These are phyloP conservation scores for Volvox africanus DNA, from an alignment of 139 green algal genomes.

Conservation along the genomic window DNA sequence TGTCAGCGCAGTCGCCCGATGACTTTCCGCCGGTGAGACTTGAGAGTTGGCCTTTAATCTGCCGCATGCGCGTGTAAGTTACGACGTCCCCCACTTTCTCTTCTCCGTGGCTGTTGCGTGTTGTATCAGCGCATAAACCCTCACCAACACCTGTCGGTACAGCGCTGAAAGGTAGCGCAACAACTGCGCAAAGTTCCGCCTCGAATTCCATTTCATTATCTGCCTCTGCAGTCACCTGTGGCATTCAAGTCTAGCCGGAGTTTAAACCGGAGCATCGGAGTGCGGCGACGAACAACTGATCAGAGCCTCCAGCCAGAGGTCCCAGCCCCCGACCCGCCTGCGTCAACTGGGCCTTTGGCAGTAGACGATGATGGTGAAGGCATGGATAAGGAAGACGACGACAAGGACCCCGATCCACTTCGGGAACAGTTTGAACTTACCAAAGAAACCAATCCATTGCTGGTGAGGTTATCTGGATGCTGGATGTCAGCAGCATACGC, in stretches of 20 bases:
- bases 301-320: neutral
- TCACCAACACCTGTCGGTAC: neutral
- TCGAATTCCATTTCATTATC: neutral
- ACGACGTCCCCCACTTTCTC: too few relatives aligned
- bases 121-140: neutral
- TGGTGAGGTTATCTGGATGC: neutral
- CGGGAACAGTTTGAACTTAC: slow-evolving; percentile 4
- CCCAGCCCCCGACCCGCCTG: neutral
- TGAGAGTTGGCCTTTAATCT: neutral
- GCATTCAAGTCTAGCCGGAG: slow-evolving; percentile 2
- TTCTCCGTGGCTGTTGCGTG: neutral
- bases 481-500: neutral
- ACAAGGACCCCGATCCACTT: slow-evolving; percentile 11
- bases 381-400: neutral
- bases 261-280: slow-evolving; percentile 40
- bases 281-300: slow-evolving; percentile 20
- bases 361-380: neutral
- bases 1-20: neutral
- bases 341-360: neutral
- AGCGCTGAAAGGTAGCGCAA: neutral
- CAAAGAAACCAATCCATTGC: slow-evolving; percentile 24
- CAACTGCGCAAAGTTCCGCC: neutral
- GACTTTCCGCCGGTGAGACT: neutral
- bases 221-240: neutral
- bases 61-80: neutral